A percentile compares a stretch with the other conserved stretches of the same genome.
Conservation (phyloP, 768 basidiomycete species). For the Trametes elegans region DNA sequence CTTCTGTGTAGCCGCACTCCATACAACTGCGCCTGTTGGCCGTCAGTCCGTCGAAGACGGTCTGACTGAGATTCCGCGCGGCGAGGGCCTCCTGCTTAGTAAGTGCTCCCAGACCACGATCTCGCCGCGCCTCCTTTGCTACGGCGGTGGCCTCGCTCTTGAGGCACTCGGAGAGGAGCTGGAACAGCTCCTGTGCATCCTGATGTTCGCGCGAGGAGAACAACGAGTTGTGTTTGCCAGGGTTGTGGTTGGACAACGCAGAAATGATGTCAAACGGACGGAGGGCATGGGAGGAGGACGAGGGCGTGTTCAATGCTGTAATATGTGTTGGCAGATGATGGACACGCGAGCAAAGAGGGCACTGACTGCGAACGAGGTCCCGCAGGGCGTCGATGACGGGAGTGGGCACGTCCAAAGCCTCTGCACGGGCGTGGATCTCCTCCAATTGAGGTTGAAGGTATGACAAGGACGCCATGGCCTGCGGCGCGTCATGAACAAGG, state of each 20-base stretch:
- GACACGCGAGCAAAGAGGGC: neutral
- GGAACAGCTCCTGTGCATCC: constrained; percentile 98
- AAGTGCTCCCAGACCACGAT: constrained; percentile 69
- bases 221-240: constrained; percentile 57
- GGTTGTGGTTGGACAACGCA: constrained; percentile 56
- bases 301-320: constrained; percentile 65
- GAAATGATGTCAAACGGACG: constrained; percentile 72
- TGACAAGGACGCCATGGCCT: constrained; percentile 88
- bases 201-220: constrained; percentile 93
- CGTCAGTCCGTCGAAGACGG: constrained; percentile 87
- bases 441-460: constrained; percentile 82
- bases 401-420: constrained; percentile 76
- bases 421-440: constrained; percentile 71
- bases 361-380: constrained; percentile 65
- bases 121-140: constrained; percentile 64
- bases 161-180: constrained; percentile 85
- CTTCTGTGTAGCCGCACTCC: constrained; percentile 89
- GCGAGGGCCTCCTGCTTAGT: constrained; percentile 28
- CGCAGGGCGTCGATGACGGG: constrained; percentile 83
- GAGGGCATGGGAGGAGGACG: constrained; percentile 54
- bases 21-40: constrained; percentile 88
- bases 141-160: constrained; percentile 81
- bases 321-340: constrained; percentile 9
- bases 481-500: neutral
- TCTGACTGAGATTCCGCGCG: constrained; percentile 48